phyloP scores from a whole-genome alignment of 2,329 filamentous ascomycete genomes.

The Trichophyton benhamiae region DNA sequence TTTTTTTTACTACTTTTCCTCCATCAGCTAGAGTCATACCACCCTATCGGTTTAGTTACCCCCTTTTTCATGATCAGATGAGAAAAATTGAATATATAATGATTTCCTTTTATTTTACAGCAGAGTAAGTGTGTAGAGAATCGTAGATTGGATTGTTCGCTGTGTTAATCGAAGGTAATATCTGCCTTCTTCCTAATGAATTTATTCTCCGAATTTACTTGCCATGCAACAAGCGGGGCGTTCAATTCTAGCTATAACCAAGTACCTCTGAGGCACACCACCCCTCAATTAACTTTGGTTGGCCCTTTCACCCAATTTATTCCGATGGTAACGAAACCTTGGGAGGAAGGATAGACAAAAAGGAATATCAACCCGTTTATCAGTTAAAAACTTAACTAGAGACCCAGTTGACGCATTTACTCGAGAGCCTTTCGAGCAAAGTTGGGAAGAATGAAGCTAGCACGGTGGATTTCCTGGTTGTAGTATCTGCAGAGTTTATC shows the following conservation, averaged over 20 bases:
- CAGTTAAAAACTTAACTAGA: background rate
- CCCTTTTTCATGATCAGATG: background rate
- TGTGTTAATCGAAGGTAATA: background rate
- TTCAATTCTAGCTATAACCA: background rate
- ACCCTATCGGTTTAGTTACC: background rate
- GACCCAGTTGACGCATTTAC: background rate
- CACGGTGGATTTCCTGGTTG: conserved; percentile 91
- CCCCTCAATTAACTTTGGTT: background rate
- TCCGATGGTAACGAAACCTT: background rate
- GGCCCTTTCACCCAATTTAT: background rate
- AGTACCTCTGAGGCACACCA: background rate
- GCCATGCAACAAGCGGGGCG: background rate
- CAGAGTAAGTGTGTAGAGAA: background rate
- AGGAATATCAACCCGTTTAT: background rate
- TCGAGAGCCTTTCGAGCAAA: conserved; percentile 64
- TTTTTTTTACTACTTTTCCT: background rate
- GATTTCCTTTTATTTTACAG: background rate
- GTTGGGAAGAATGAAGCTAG: conserved; percentile 81
- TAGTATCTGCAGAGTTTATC: conserved; percentile 91
- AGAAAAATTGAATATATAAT: background rate
- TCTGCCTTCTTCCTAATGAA: background rate
- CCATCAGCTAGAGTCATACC: background rate
- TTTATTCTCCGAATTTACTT: background rate
- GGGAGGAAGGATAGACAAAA: background rate
- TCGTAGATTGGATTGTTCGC: background rate